Base-by-base conservation (phyloP, 768 basidiomycete species). In the Tremella yokohamensis region DNA sequence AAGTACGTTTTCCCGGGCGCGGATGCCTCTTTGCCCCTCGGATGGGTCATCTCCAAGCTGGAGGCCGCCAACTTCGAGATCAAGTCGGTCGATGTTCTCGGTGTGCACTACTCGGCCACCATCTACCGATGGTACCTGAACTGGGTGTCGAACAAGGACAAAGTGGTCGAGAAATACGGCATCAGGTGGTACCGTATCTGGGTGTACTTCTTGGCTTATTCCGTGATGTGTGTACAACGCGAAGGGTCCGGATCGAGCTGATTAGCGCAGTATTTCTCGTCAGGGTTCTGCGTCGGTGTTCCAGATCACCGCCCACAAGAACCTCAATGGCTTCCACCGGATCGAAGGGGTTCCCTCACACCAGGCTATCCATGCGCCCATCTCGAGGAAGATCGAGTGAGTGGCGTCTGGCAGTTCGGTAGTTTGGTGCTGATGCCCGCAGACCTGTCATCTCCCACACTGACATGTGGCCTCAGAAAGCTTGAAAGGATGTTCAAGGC, bases 281-380 rank as follows among this genome's bases (percentile, higher is more conserved):
- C 89, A 98, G 82, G 96, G 96, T 34, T 81, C 86, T 12, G 85
- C 88, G 7, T 89, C 90, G 0, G 87, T 97, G 40, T 99, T 94
- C 88, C 93, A 98, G 80, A 84, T 99, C 73, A 97, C 93, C 3
- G 78, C 93, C 61, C 94, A 98, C 82, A 99, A 99, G 81, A 99
- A 98, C 81, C 79, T 98, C 64, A 98, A 98, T 73, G 89, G 86
- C 0, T 98, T 86, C 81, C 91, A 90, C 73, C 88, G 96, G 50
- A 83, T 96, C 68, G 84, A 87, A 44, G 91, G 90, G 26, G 84
- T 94, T 24, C 79, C 83, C 16, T 88, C 83, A 67, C 94, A 97
- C 71, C 54, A 65, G 19, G 59, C 73, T 37, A 62, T 76, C 49
- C 67, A 75, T 29, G 68, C 70, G 25, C 69, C 67, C 22, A 61